phyloP scores from a whole-genome alignment of 768 basidiomycete species.

The Austroboletus eburneus region DNA sequence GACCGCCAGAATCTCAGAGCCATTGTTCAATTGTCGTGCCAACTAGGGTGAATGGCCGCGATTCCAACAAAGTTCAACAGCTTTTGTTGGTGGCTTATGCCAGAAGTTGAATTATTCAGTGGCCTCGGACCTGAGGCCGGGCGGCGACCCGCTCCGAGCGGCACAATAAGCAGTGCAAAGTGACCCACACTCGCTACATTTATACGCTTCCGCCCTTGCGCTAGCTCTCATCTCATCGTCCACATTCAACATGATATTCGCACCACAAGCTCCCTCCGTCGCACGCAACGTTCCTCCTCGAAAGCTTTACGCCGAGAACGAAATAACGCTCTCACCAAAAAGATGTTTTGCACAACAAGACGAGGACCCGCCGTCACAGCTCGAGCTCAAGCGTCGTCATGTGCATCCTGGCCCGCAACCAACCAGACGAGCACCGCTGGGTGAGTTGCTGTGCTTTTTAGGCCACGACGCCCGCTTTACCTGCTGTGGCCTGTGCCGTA shows the following conservation, averaged over 20 bases:
- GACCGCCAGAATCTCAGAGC: no score
- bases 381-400: slow-evolving; percentile 21
- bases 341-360: slow-evolving; percentile 17
- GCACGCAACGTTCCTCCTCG: not conserved
- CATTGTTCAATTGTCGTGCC: no score
- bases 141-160: slow-evolving; percentile 14
- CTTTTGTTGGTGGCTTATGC: no score
- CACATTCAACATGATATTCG: slow-evolving; percentile 20
- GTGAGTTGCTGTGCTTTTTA: slow-evolving; percentile 18
- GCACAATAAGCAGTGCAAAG: slow-evolving; percentile 23
- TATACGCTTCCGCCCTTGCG: slow-evolving; percentile 17
- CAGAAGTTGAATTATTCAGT: no score
- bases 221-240: slow-evolving; percentile 5
- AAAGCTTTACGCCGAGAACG: slow-evolving; percentile 7
- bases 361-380: slow-evolving; percentile 9
- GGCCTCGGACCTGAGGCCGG: no score
- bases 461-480: not conserved
- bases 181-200: slow-evolving; percentile 20
- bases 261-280: slow-evolving; percentile 7
- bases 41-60: no score
- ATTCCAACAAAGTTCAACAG: no score
- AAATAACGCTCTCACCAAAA: slow-evolving; percentile 18
- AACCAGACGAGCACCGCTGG: slow-evolving; percentile 18
- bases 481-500: slow-evolving; percentile 7
- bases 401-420: slow-evolving; percentile 5